Conservation (phyloP, 2,329 filamentous ascomycete genomes). For the Exserohilum rostratum region DNA sequence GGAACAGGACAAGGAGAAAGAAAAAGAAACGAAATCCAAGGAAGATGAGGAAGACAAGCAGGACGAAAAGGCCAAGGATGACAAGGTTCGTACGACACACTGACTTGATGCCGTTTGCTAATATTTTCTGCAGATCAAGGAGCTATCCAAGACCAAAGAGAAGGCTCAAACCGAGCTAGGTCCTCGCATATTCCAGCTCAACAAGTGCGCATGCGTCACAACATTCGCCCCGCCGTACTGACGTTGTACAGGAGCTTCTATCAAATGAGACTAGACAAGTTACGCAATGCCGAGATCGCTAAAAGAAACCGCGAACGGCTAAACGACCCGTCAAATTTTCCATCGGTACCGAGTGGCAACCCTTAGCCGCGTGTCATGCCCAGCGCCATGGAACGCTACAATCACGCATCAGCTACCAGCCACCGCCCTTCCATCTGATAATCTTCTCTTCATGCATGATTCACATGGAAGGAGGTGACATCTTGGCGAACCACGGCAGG, state of each 20-base stretch:
- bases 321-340: conserved; percentile 79
- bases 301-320: conserved; percentile 82
- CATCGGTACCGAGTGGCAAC: conserved; percentile 74
- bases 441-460: conserved; percentile 5
- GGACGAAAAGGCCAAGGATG: conserved; percentile 68
- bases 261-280: conserved; percentile 80
- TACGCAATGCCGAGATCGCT: conserved; percentile 77
- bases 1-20: conserved; percentile 68
- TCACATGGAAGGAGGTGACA: conserved; percentile 12
- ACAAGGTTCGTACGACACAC: conserved; percentile 55
- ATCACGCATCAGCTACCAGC: not conserved
- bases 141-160: conserved; percentile 56
- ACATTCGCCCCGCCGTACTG: not conserved
- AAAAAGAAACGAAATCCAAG: conserved; percentile 60
- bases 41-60: conserved; percentile 68
- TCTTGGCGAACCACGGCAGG: conserved; percentile 24
- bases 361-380: conserved; percentile 25
- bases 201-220: conserved; percentile 63
- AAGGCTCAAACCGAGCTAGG: conserved; percentile 64
- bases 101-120: conserved; percentile 9
- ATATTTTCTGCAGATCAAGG: conserved; percentile 49
- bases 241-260: conserved; percentile 72
- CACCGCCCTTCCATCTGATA: not conserved
- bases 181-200: conserved; percentile 81
- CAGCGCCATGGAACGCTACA: not conserved